Evolutionary conservation across 257 asterid genomes (phyloP), one percentile per base, ranked within the genome.

Genomic region (Nemophila menziesii): DNA sequence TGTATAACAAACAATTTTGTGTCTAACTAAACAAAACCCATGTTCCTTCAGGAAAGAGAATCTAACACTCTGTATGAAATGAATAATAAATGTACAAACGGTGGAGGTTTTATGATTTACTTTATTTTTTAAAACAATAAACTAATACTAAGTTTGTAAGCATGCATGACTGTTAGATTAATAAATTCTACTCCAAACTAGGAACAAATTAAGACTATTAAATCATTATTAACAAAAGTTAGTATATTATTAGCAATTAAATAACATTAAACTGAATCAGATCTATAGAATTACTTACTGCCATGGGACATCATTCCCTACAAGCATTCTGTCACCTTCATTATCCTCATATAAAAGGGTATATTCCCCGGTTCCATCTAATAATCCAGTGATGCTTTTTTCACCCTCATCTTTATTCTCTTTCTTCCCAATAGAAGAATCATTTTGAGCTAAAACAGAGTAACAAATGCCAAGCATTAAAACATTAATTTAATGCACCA

Each of bases 231-330:
- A n/a, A 43, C 24, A 24, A 51, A 21, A 26, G 26, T 26, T 48
- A 51, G 66, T 52, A 58, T 50, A 61, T 37, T 14, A 49, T 22
- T 26, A 43, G 43, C 49, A 50, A 48, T n/a, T 26, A 33, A 38
- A 42, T 10, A 18, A n/a, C 5, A 54, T 39, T 1, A 64, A 60
- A 51, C 5, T 23, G 65, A 29, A 71, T 63, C 55, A 52, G 62
- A 55, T 58, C 50, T 62, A 58, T n/a, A 33, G 24, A 16, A 22
- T 24, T 16, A 44, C 94, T 77, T 80, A 89, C 97, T 70, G 78
- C 97, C 97, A 84, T 43, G 95, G 95, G 57, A 89, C 94, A 76
- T 89, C 95, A n/a, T n/a, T n/a, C 40, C 95, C 95, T 51, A 84
- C 98, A 57, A 89, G 98, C 94, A 84, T 80, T 63, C 82, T 84